Base-by-base conservation (phyloP, 1,284 basidiomycete species). In the Malassezia sympodialis region DNA sequence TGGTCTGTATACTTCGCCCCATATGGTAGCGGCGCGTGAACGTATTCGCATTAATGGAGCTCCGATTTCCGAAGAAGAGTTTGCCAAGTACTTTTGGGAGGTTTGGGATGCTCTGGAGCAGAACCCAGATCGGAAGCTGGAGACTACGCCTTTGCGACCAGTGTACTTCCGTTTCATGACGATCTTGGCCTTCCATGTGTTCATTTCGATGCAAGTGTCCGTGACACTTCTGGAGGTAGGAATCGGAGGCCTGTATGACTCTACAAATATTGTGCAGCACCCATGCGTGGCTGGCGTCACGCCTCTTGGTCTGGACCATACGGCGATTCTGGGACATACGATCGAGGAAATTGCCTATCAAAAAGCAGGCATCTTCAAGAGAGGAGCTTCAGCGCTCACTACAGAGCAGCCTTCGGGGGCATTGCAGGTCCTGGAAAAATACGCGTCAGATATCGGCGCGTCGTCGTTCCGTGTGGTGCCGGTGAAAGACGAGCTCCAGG, bases 171-270 rank as follows among this genome's bases (percentile, higher is more conserved):
- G 89, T 53, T 91, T 89, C 72, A 75, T 98, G 44, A 98, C 94
- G 1, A 79, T 96, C 8, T 79, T 98, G 67, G 90, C 91, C 0
- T 96, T 84, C 75, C 91, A 98, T 72, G 81, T 85, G 10, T 98
- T 98, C 77, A 78, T 90, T 41, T 80, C 82, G 27, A 78, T 86
- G 30, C 82, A 84, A 68, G 84, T 87, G 15, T 84, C 90, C 65
- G 90, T 89, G 4, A 90, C 91, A 0, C 82, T 99, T 41, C 80
- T 99, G 28, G 94, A 99, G 79, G 94, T 98, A 32, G 94, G 94
- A 14, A 87, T 99, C 19, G 94, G 94, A 15, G 94, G 94, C 19
- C 81, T 82, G 23, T 90, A 88, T 71, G 94, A 99, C 74, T 90
- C 89, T 67, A 99, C 94, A 27, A 99, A 99, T 70, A 84, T 96